Percentiles rank a stretch among this genome's conserved stretches.
Evolutionary conservation across 2,329 filamentous ascomycete species (phyloP).

Genomic region (Ophiocordyceps robertsii): DNA sequence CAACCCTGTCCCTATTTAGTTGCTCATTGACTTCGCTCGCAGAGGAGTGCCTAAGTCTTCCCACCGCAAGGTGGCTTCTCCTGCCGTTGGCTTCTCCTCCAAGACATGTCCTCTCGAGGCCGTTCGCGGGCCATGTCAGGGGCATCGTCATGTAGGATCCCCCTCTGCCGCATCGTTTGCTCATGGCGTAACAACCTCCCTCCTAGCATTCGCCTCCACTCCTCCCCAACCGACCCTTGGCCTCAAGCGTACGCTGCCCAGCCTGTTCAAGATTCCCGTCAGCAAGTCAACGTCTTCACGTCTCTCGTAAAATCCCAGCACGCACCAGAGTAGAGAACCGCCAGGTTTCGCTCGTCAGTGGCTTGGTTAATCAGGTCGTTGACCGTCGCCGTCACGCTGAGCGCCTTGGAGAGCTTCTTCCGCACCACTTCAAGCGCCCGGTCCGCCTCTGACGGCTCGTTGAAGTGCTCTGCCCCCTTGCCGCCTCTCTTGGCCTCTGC

Average conservation of each 20-base stretch:
- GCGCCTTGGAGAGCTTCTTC: conserved; percentile 87
- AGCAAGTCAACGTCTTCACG: background rate
- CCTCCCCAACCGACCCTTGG: too few species aligned
- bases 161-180: too few species aligned
- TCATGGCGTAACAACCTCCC: too few species aligned
- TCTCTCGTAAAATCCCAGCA: background rate
- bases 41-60: too few species aligned
- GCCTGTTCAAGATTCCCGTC: conserved; percentile 12
- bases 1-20: too few species aligned
- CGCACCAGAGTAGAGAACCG: conserved; percentile 72
- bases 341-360: conserved; percentile 82
- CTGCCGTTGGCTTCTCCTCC: too few species aligned
- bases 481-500: conserved; percentile 24
- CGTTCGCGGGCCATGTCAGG: too few species aligned
- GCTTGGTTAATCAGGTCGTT: conserved; percentile 96
- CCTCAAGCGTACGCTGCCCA: conserved; percentile 32
- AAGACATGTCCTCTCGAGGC: too few species aligned
- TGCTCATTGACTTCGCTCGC: too few species aligned
- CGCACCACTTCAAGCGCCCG: conserved; percentile 83
- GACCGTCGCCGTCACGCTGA: conserved; percentile 90
- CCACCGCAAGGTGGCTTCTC: too few species aligned
- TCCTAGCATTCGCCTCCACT: too few species aligned
- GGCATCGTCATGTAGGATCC: too few species aligned
- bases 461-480: conserved; percentile 24
- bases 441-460: conserved; percentile 65